Base-by-base conservation (phyloP, 768 basidiomycete species). In the Mycena venus region DNA sequence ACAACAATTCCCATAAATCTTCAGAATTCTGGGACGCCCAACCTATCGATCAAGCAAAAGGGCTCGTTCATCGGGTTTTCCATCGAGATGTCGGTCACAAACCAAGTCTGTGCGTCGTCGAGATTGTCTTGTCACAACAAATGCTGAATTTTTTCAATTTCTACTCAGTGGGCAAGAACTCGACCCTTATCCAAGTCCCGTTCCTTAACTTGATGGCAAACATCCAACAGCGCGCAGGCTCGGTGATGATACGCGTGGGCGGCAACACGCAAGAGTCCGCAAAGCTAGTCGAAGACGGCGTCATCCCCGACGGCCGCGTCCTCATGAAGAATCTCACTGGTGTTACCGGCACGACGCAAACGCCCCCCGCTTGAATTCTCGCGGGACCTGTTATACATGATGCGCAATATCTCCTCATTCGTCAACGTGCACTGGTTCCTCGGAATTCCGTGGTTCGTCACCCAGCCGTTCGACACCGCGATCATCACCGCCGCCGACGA, bases 131-230 rank as follows among this genome's bases (percentile, higher is more conserved):
- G 17, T 29, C 17, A 69, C n/a, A 60, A 21, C 21, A 11, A 7
- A 21, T 31, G 32, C 49, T 67, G 10, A 72, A 6, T 23, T 42
- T 21, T n/a, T n/a, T n/a, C n/a, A n/a, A n/a, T n/a, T n/a, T n/a
- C n/a, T 15, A 2, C 61, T 14, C 65, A 90, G 89, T 90, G 73
- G 90, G 90, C 27, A 87, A 82, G 56, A 90, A 90, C 68, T 83
- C 88, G 88, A 87, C 38, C 62, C 81, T 86, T 27, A 77, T 91
- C 17, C 86, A 89, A 56, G 88, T 92, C 44, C 88, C 91, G 0
- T 95, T 95, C 84, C 88, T 95, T n/a, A 96, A 96, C 79, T 85
- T 95, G 34, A 90, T 96, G 87, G 86, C 90, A 6, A 93, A 94
- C 74, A 84, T 96, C n/a, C 86, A 85, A 59, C 86, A 90, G 76